Evolutionary conservation across 2,329 filamentous ascomycete species (phyloP).

Genomic region (Pseudodiploospora longispora): DNA sequence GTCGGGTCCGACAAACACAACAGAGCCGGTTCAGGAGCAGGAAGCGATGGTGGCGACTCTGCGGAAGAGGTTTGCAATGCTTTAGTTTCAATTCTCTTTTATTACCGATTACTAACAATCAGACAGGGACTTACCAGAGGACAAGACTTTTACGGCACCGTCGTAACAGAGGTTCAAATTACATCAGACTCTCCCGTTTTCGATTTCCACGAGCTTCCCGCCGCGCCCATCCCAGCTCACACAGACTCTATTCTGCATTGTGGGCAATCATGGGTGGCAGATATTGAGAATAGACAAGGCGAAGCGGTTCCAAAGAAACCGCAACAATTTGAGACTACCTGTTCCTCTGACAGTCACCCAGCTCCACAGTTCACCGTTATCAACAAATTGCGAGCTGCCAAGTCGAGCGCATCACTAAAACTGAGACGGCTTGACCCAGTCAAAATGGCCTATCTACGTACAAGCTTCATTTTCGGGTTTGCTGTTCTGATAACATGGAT

Average conservation of each 20-base stretch:
- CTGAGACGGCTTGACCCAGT: slow-evolving; percentile 39
- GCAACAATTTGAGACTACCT: slow-evolving; percentile 21
- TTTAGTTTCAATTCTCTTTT: too few species aligned
- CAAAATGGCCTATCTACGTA: slow-evolving; percentile 52
- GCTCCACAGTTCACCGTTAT: slow-evolving; percentile 10
- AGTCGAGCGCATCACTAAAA: slow-evolving; percentile 22
- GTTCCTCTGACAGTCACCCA: slow-evolving; percentile 17
- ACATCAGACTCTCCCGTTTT: slow-evolving; percentile 21
- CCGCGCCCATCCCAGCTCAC: not conserved
- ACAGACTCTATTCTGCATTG: slow-evolving; percentile 1
- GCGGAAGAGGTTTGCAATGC: slow-evolving; percentile 23
- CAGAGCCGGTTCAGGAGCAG: slow-evolving; percentile 15
- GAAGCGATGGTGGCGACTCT: slow-evolving; percentile 21
- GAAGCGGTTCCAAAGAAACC: slow-evolving; percentile 1
- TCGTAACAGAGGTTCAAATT: slow-evolving; percentile 42
- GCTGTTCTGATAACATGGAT: slow-evolving; percentile 54
- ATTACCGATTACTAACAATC: slow-evolving; percentile 9
- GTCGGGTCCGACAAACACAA: slow-evolving; percentile 16
- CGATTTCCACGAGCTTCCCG: slow-evolving; percentile 1
- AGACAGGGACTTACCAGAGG: slow-evolving; percentile 18
- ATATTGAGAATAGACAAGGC: slow-evolving; percentile 7
- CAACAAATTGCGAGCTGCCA: slow-evolving; percentile 16
- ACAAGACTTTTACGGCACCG: slow-evolving; percentile 35
- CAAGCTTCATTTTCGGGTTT: slow-evolving; percentile 52
- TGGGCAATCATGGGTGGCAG: slow-evolving; percentile 16